Evolutionary conservation across 108 stramenopile genomes (phyloP), one percentile per base, ranked within the genome.

Genomic region (Cyclotella kingstonii): DNA sequence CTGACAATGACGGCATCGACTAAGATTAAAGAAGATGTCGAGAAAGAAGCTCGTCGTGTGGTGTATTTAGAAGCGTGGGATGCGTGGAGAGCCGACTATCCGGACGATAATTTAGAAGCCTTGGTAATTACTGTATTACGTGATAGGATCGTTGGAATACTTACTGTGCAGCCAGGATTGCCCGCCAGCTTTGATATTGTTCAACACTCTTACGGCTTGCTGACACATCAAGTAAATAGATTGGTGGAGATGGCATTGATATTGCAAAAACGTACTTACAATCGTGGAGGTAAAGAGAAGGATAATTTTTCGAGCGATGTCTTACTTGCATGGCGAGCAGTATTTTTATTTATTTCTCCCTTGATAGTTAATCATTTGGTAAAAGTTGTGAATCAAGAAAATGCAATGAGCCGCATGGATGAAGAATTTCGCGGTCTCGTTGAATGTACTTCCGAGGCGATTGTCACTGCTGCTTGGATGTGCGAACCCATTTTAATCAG

Each of bases 391-490:
- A 31, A 43, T n/a, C 25, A 36, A n/a, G 19, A 19, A 11, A 28
- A 31, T n/a, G 25, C 9, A 14, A 36, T 8, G 17, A 22, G 25
- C 19, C 9, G 17, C 10, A 36, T 43, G 34, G 33, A 53, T 29
- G 21, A n/a, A 2, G 15, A 54, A 15, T 28, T 70, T 15, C 63
- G 54, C 12, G 25, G 43, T 35, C 63, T 73, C 59, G 15, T 59
- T 26, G 71, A 64, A 56, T 43, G 19, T 35, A 46, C 55, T 26
- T 41, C 71, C 15, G 39, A 58, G 42, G 21, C 71, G 8, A 14
- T 64, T 7, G 49, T 73, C 31, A 25, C 63, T 19, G 57, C 71
- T 38, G 29, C 56, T 29, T 73, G 71, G 71, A 73, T 73, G 63
- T 73, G 62, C 34, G 71, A 73, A 30, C 57, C 71, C 0, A 36